Evolutionary conservation across 192 early-diverging fungal genomes (phyloP).

Genomic region (Coemansia sp.): DNA sequence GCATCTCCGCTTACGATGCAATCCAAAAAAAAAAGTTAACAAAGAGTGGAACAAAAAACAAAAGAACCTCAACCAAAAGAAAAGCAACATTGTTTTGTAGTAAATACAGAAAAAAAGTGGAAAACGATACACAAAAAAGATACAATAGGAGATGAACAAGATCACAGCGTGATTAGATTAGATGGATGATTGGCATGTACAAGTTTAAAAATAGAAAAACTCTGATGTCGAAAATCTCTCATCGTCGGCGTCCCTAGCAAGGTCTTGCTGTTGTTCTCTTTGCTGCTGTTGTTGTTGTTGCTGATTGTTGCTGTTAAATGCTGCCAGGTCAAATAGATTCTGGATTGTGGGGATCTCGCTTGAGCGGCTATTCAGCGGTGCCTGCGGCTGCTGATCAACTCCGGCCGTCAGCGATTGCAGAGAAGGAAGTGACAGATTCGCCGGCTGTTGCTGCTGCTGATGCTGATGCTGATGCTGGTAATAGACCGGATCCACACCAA

Average conservation of each 20-base stretch:
- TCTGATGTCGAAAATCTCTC: background rate
- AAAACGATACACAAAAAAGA: background rate
- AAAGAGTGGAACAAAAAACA: too few relatives aligned
- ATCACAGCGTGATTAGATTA: background rate
- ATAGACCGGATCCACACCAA: slow-evolving; percentile 4
- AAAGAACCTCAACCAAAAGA: too few relatives aligned
- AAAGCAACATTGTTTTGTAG: too few relatives aligned
- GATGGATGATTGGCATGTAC: too few relatives aligned
- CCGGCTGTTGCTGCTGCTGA: slow-evolving; percentile 1
- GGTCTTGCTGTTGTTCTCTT: background rate
- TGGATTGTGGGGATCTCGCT: slow-evolving; percentile 24
- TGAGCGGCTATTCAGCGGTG: background rate
- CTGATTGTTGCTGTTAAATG: background rate
- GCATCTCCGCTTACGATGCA: slow-evolving; percentile 9
- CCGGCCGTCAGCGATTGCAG: slow-evolving; percentile 3
- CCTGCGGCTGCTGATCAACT: background rate
- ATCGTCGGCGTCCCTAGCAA: background rate
- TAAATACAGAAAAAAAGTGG: background rate
- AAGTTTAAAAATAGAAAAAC: background rate
- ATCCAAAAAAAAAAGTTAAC: background rate
- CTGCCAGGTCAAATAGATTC: slow-evolving; percentile 17
- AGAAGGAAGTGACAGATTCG: slow-evolving; percentile 4
- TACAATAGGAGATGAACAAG: background rate
- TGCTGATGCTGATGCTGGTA: slow-evolving; percentile 2
- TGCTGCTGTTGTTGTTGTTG: background rate